Conservation (phyloP, 2,329 filamentous ascomycete genomes). For the Diaporthe amygdali region DNA sequence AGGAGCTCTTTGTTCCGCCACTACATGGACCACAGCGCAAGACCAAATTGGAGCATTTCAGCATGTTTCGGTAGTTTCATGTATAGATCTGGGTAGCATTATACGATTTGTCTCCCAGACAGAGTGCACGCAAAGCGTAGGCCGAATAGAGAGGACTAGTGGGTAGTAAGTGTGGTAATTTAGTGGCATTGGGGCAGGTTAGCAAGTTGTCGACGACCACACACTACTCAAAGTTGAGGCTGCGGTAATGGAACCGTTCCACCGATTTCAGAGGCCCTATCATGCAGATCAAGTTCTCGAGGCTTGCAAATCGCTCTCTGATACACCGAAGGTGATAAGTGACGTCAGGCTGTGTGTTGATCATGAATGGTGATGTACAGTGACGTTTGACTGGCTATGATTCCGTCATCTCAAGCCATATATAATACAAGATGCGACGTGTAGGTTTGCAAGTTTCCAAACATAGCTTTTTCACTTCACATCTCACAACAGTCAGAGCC, state of each 20-base stretch:
- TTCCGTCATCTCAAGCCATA: neutral
- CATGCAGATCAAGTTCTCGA: neutral
- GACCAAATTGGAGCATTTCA: too few relatives aligned
- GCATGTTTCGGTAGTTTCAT: too few relatives aligned
- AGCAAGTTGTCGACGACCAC: too few relatives aligned
- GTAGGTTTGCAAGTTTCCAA: too few relatives aligned
- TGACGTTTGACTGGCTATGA: neutral
- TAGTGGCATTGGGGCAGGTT: neutral
- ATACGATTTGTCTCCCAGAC: too few relatives aligned
- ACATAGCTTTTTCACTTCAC: too few relatives aligned
- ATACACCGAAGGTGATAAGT: neutral
- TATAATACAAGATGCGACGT: neutral
- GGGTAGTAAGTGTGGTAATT: too few relatives aligned
- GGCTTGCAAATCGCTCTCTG: neutral
- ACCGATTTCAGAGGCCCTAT: neutral
- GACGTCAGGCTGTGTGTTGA: conserved; percentile 7
- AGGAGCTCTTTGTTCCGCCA: too few relatives aligned
- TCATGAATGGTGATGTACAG: neutral
- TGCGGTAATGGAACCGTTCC: neutral
- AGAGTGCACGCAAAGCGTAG: too few relatives aligned
- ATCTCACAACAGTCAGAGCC: neutral
- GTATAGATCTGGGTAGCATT: too few relatives aligned
- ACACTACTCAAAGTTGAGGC: neutral
- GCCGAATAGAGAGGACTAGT: too few relatives aligned
- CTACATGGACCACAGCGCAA: too few relatives aligned